A percentile compares a stretch with the other conserved stretches of the same genome.
Conservation (phyloP, 2,329 filamentous ascomycete genomes). For the Xylariales sp. region DNA sequence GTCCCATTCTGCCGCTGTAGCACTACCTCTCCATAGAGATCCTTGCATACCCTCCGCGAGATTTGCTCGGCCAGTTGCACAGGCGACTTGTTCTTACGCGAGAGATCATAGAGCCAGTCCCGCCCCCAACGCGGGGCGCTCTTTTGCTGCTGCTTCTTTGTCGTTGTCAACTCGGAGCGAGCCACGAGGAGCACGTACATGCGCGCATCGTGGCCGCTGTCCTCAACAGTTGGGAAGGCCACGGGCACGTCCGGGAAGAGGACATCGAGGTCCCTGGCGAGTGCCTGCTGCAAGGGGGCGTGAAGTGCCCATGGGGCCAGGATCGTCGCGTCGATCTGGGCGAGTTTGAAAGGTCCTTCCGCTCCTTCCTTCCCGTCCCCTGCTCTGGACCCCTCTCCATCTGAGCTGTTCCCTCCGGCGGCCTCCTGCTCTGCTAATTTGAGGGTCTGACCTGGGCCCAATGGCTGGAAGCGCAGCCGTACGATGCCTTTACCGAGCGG, state of each 20-base stretch:
- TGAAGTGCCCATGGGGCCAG: conserved; percentile 42
- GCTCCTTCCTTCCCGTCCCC: conserved; percentile 23
- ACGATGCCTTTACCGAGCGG: conserved; percentile 36
- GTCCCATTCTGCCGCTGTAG: too few species aligned
- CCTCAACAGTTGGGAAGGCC: conserved; percentile 42
- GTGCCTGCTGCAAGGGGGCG: conserved; percentile 31
- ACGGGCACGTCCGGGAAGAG: conserved; percentile 40
- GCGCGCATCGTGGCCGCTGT: conserved; percentile 45
- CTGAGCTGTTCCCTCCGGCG: too few species aligned
- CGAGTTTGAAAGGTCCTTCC: conserved; percentile 25
- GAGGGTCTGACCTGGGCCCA: conserved; percentile 31
- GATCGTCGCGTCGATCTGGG: conserved; percentile 45
- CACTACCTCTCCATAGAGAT: conserved; percentile 40
- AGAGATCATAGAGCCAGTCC: conserved; percentile 37
- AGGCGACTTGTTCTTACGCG: conserved; percentile 34
- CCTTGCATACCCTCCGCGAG: conserved; percentile 38
- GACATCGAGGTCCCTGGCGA: conserved; percentile 33
- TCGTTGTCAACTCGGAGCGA: conserved; percentile 39
- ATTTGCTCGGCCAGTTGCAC: conserved; percentile 32
- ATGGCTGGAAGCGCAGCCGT: conserved; percentile 38
- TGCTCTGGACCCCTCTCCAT: too few species aligned
- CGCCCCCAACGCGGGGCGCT: conserved; percentile 42
- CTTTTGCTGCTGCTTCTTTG: too few species aligned
- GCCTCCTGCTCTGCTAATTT: too few species aligned
- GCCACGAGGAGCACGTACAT: conserved; percentile 56